Conservation (phyloP, 768 basidiomycete species). For the Fibroporia radiculosa region DNA sequence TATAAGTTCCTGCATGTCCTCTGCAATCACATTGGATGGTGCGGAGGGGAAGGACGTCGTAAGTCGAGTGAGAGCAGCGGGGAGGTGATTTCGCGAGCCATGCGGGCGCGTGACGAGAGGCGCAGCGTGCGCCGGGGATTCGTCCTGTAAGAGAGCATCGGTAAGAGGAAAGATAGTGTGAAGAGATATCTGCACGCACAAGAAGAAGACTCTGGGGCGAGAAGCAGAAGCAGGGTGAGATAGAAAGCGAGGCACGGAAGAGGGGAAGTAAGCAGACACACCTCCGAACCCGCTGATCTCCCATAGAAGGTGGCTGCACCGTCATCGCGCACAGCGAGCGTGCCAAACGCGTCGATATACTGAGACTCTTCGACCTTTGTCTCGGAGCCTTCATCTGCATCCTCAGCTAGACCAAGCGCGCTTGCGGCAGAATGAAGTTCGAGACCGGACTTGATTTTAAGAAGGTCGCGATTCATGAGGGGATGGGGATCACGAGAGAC, state of each 20-base stretch:
- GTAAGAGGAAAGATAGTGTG: background rate
- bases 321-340: conserved; percentile 59
- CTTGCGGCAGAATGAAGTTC: conserved; percentile 33
- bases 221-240: background rate
- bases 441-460: conserved; percentile 48
- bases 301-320: conserved; percentile 70
- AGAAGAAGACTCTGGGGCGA: conserved; percentile 14
- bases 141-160: conserved; percentile 7
- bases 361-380: conserved; percentile 24
- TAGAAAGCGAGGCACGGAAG: background rate
- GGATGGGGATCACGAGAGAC: conserved; percentile 51
- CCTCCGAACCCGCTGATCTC: conserved; percentile 68
- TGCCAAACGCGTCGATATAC: conserved; percentile 37
- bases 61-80: conserved; percentile 14
- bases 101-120: conserved; percentile 2
- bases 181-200: conserved; percentile 13
- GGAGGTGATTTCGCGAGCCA: conserved; percentile 6
- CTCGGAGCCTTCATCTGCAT: conserved; percentile 9
- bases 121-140: conserved; percentile 3
- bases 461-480: conserved; percentile 41
- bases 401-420: conserved; percentile 10
- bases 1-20: conserved; percentile 40
- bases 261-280: too few relatives aligned
- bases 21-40: conserved; percentile 23
- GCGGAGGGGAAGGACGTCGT: conserved; percentile 46